These are phyloP conservation scores for Zoysia japonica DNA, from an alignment of 176 grass and related monocot genomes.

Conservation along the genomic window DNA sequence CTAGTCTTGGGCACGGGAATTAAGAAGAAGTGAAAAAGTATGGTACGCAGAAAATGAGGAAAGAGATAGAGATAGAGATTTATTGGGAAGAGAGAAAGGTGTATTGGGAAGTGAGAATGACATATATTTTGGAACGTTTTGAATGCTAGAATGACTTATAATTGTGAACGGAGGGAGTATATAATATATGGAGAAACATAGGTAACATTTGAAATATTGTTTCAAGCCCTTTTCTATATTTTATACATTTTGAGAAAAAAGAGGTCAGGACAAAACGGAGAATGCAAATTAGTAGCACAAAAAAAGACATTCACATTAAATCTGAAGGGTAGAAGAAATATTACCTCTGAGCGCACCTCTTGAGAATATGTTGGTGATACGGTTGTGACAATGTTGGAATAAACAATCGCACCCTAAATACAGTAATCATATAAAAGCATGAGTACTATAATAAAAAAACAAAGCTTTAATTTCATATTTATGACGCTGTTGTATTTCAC, in stretches of 20 bases:
- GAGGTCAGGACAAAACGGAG: neutral
- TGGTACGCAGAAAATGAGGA: too few relatives aligned
- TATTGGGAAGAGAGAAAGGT: too few relatives aligned
- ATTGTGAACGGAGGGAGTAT: too few relatives aligned
- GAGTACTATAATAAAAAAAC: conserved; percentile 27
- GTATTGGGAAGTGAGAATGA: too few relatives aligned
- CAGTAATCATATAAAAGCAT: conserved; percentile 29
- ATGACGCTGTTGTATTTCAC: conserved; percentile 10
- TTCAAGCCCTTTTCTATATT: neutral
- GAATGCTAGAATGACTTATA: too few relatives aligned
- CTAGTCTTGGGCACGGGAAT: too few relatives aligned
- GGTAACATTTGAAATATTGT: neutral
- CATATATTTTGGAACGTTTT: too few relatives aligned
- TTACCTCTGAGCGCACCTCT: conserved; percentile 92
- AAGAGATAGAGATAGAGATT: too few relatives aligned
- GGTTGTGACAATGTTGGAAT: conserved; percentile 97
- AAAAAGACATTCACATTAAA: neutral
- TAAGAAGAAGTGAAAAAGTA: too few relatives aligned
- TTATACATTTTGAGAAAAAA: neutral
- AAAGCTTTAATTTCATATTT: conserved; percentile 30
- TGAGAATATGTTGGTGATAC: conserved; percentile 97
- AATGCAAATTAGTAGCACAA: conserved; percentile 12
- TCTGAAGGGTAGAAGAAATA: conserved; percentile 19
- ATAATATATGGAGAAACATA: neutral
- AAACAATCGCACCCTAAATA: conserved; percentile 89